Evolutionary conservation across 2,329 filamentous ascomycete genomes (phyloP), one percentile per base, ranked within the genome.

Genomic region (Metarhizium humberi): DNA sequence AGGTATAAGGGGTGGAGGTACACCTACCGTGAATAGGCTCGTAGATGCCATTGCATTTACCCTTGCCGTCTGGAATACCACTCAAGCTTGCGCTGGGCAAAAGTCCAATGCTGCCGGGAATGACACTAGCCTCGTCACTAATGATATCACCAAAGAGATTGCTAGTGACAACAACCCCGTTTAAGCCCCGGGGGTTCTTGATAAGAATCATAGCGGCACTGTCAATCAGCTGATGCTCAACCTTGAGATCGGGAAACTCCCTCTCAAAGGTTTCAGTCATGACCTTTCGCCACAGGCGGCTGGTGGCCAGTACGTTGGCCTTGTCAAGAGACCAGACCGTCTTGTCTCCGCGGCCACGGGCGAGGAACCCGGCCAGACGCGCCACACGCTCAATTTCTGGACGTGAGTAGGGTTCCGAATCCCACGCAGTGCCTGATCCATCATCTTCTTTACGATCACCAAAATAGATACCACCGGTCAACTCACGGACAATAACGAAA

Each of bases 81-180:
- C 86, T 88, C 69, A 97, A 75, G 72, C 87, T 94, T 13, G 92
- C 92, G 69, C 87, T 92, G 30, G 92, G 92, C 62, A 96, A 75
- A 61, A 97, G 77, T 34, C 94, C 92, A 63, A 97, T 83, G 64
- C 86, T 91, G 16, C 92, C 92, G 3, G 92, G 90, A 63, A 97
- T 97, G 52, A 95, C 92, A 64, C 87, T 92, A 4, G 92, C 92
- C 79, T 97, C 92, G 69, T 97, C 92, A 67, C 83, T 89, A 67
- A 99, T 91, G 68, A 97, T 97, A 72, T 97, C 92, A 59, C 92
- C 94, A 69, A 96, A 96, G 63, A 97, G 70, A 73, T 97, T 99
- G 77, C 87, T 92, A 13, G 92, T 95, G 60, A 97, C 85, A 50
- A 97, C 82, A 40, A 97, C 84, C 54, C 92, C 94, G 70, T 96